Base-by-base conservation (phyloP, 2,329 filamentous ascomycete genomes). In the Sporothrix phasma region DNA sequence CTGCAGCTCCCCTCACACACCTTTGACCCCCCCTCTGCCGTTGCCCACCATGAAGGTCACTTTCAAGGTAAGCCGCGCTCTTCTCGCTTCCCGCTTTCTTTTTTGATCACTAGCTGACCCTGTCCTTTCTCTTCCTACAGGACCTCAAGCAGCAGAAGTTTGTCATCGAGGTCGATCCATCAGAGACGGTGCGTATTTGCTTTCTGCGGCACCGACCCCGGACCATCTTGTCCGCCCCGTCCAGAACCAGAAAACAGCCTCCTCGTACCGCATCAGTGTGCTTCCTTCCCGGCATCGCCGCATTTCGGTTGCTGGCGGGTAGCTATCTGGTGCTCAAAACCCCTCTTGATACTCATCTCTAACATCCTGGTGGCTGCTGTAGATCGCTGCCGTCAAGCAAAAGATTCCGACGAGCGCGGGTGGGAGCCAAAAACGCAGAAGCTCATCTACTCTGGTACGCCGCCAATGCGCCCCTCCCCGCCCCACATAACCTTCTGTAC, bases 61-160 rank as follows among this genome's bases (percentile, higher is more conserved):
- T 67, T 84, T 86, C 76, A 83, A 84, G 79, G 83, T 85, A 78
- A 80, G 71, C 51, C 41, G 29, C 39, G 19, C 22, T 56, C 41
- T 4, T 41, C 17, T 58, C 17, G 19, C 7, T 17, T 24, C 10
- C 15, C 22, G 4, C 22, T 41, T 13, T 26, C 19, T n/a, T n/a
- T n/a, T n/a, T n/a, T n/a, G n/a, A n/a, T n/a, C n/a, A n/a, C n/a
- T n/a, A n/a, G n/a, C n/a, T n/a, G n/a, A 13, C 24, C 10, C 34
- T 34, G 24, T n/a, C 17, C 22, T 13, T 2, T 49, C n/a, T 34
- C n/a, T 51, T 19, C 15, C 49, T 70, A 39, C 71, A 97, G 92
- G 94, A 99, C 81, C 84, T 99, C 73, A 97, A 97, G 83, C 94
- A 97, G 78, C 90, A 97, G 77, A 97, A 97, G 82, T 99, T 99